A percentile compares a stretch with the other conserved stretches of the same genome.
Evolutionary conservation across 106 monocot species (phyloP).

Genomic region (Phalaenopsis aphrodite): DNA sequence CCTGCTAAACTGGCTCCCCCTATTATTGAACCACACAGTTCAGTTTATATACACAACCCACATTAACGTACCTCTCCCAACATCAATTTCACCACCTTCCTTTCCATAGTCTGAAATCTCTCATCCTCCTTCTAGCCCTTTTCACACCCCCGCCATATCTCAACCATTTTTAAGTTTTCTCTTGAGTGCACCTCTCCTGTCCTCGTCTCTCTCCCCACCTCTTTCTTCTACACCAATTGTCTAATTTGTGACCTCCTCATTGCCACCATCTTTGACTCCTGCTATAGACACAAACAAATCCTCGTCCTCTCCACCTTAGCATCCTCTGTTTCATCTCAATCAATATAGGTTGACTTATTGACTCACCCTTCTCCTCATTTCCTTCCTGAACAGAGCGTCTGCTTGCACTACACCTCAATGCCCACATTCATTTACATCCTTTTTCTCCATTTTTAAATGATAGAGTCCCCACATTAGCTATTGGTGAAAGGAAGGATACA

Average conservation of each 20-base stretch:
- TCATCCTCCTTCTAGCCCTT: slow-evolving; percentile 16
- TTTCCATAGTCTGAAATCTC: neutral
- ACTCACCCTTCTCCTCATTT: slow-evolving; percentile 14
- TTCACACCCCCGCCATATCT: neutral
- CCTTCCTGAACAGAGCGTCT: slow-evolving; percentile 5
- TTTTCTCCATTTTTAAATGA: neutral
- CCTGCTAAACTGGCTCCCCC: too few relatives aligned
- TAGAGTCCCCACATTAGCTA: neutral
- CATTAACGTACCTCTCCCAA: neutral
- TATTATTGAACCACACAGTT: too few relatives aligned
- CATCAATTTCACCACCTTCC: neutral
- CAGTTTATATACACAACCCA: too few relatives aligned
- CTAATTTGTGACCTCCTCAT: slow-evolving; percentile 20
- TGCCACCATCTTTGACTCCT: slow-evolving; percentile 18
- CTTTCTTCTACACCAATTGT: slow-evolving; percentile 21
- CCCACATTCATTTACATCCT: slow-evolving; percentile 19
- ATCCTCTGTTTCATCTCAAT: slow-evolving; percentile 17
- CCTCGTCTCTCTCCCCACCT: slow-evolving; percentile 11
- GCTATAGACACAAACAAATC: slow-evolving; percentile 24
- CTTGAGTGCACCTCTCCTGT: slow-evolving; percentile 13
- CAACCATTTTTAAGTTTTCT: slow-evolving; percentile 16
- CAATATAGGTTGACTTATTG: slow-evolving; percentile 17
- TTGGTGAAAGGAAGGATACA: neutral
- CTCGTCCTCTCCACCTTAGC: slow-evolving; percentile 25
- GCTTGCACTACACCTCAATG: slow-evolving; percentile 26